phyloP scores from a whole-genome alignment of 2,329 filamentous ascomycete species.

The Neofusicoccum parvum region DNA sequence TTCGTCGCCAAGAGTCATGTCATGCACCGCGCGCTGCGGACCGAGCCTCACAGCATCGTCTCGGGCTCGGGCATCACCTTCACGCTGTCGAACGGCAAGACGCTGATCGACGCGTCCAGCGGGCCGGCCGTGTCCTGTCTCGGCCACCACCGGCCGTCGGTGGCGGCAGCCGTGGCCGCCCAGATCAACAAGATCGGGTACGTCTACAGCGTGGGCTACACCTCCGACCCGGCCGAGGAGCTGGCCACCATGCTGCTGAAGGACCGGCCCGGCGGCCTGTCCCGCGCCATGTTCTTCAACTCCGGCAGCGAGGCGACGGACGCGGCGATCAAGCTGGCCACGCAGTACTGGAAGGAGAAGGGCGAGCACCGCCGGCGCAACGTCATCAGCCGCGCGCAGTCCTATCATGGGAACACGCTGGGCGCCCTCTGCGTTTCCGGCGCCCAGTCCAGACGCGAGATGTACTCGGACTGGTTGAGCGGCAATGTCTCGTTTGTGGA shows the following conservation, averaged over 20 bases:
- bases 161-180: conserved; percentile 15
- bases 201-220: conserved; percentile 20
- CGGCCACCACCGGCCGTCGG: conserved; percentile 22
- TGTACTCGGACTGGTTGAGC: conserved; percentile 37
- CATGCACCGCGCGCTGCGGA: conserved; percentile 10
- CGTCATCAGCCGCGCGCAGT: conserved; percentile 50
- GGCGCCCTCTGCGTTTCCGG: conserved; percentile 48
- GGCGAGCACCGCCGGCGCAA: conserved; percentile 34
- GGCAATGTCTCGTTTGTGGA: conserved; percentile 33
- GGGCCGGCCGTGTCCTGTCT: conserved; percentile 25
- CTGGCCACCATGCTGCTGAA: conserved; percentile 16
- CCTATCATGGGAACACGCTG: conserved; percentile 56
- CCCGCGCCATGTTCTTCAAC: conserved; percentile 20
- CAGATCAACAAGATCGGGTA: conserved; percentile 20
- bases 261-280: conserved; percentile 13
- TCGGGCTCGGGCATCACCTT: conserved; percentile 17
- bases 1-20: conserved; percentile 9
- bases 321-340: conserved; percentile 51
- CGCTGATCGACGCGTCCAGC: conserved; percentile 24
- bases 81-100: conserved; percentile 20
- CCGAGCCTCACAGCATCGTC: conserved; percentile 2
- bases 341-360: conserved; percentile 52
- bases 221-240: conserved; percentile 15
- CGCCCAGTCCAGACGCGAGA: conserved; percentile 36
- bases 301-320: conserved; percentile 47